A percentile compares a stretch with the other conserved stretches of the same genome.
Evolutionary conservation across 192 early-diverging fungal genomes (phyloP).

Genomic region (Coemansia sp.): DNA sequence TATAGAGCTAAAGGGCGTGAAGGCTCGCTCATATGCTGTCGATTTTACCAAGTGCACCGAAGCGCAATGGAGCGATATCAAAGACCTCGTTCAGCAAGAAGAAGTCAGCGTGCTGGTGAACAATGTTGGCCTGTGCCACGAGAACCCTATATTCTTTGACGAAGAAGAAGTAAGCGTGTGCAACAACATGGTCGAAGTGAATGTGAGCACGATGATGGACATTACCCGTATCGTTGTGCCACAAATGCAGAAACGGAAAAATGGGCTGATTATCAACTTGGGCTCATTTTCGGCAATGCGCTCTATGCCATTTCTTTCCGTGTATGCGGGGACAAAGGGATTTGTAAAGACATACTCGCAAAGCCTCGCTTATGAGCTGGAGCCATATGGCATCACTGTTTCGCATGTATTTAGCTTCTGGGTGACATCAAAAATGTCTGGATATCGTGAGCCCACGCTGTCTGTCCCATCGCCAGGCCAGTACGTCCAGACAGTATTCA

Average conservation of each 20-base stretch:
- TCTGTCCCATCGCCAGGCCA: constrained; percentile 73
- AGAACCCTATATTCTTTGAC: constrained; percentile 83
- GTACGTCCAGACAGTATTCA: constrained; percentile 74
- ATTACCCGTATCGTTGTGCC: constrained; percentile 80
- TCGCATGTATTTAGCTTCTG: constrained; percentile 79
- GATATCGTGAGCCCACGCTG: constrained; percentile 72
- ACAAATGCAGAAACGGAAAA: constrained; percentile 69
- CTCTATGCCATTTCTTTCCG: constrained; percentile 79
- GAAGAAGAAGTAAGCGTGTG: constrained; percentile 68
- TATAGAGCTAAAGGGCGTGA: constrained; percentile 50
- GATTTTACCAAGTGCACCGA: constrained; percentile 70
- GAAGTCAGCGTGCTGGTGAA: constrained; percentile 68
- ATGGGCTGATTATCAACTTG: constrained; percentile 87
- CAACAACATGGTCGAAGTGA: constrained; percentile 80
- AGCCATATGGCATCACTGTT: constrained; percentile 29
- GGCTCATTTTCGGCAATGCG: constrained; percentile 86
- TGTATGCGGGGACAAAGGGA: constrained; percentile 89
- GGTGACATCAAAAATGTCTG: constrained; percentile 89
- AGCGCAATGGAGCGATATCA: constrained; percentile 63
- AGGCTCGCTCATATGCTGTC: constrained; percentile 68
- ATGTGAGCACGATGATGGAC: constrained; percentile 78
- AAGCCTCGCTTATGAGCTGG: constrained; percentile 40
- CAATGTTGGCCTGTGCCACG: constrained; percentile 89
- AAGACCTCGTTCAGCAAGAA: constrained; percentile 54
- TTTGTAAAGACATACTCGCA: constrained; percentile 65